These are phyloP conservation scores for Porcisia hertigi DNA, from an alignment of 208 protist genomes.

Conservation along the genomic window DNA sequence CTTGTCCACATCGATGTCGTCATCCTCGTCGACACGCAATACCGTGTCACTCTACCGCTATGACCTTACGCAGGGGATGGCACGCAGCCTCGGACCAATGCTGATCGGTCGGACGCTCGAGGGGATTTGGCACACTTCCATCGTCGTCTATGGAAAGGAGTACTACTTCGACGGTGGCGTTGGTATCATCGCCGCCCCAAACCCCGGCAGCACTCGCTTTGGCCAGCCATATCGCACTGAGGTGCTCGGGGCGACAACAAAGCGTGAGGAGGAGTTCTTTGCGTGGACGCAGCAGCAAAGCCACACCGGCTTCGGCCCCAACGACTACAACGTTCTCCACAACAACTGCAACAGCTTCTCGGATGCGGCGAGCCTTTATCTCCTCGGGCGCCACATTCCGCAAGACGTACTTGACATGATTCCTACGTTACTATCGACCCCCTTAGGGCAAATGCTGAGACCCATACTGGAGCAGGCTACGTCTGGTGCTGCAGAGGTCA, in stretches of 20 bases:
- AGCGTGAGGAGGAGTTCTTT: conserved; percentile 63
- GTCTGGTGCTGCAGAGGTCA: conserved; percentile 10
- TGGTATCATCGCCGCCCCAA: conserved; percentile 49
- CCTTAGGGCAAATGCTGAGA: conserved; percentile 79
- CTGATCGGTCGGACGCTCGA: conserved; percentile 90
- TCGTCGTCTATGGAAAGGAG: conserved; percentile 91
- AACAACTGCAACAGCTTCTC: conserved; percentile 96
- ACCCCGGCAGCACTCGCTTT: conserved; percentile 79
- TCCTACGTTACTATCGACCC: conserved; percentile 67
- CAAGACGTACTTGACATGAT: conserved; percentile 82
- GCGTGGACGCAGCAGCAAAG: conserved; percentile 45
- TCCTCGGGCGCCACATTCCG: conserved; percentile 65
- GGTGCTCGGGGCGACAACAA: conserved; percentile 56
- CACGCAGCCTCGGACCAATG: conserved; percentile 57
- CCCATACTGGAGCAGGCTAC: conserved; percentile 80
- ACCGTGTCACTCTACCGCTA: conserved; percentile 92
- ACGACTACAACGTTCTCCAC: conserved; percentile 88
- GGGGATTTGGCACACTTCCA: conserved; percentile 94
- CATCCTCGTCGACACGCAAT: conserved; percentile 12
- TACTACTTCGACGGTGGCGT: conserved; percentile 94
- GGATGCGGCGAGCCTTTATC: conserved; percentile 71
- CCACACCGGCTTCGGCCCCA: conserved; percentile 51
- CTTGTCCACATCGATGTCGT: background rate
- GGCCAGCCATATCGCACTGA: conserved; percentile 65
- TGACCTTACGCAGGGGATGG: conserved; percentile 93